Percentiles rank a stretch among this genome's conserved stretches.
Evolutionary conservation across 176 grass and related monocot species (phyloP).

Genomic region (Eremochloa ophiuroides): DNA sequence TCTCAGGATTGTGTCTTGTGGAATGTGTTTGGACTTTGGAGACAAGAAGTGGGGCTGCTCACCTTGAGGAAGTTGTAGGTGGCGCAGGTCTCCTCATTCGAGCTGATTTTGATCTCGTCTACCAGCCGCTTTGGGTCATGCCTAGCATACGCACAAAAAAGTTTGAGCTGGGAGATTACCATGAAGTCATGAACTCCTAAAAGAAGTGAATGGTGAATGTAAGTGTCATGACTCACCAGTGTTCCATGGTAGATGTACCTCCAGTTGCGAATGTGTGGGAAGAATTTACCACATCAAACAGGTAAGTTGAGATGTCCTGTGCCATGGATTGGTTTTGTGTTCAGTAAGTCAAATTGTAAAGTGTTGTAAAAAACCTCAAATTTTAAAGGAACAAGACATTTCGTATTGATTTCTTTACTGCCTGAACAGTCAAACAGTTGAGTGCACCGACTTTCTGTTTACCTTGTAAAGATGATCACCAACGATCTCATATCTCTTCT

Average conservation of each 20-base stretch:
- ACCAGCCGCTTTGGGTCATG: constrained; percentile 68
- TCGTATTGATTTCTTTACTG: background rate
- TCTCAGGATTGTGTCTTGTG: background rate
- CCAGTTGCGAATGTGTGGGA: constrained; percentile 86
- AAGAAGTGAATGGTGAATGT: background rate
- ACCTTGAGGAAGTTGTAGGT: constrained; percentile 98
- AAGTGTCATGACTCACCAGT: constrained; percentile 46
- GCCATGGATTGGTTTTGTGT: background rate
- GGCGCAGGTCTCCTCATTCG: constrained; percentile 74
- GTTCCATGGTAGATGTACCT: constrained; percentile 79
- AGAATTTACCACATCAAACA: constrained; percentile 74
- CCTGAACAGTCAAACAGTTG: background rate
- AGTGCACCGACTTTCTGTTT: background rate
- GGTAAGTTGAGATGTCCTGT: constrained; percentile 72
- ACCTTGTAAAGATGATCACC: constrained; percentile 95
- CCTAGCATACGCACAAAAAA: constrained; percentile 32
- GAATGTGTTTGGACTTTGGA: background rate
- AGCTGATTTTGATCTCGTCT: constrained; percentile 55
- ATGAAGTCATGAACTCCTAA: background rate
- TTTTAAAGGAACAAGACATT: background rate
- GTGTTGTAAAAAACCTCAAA: too few species aligned
- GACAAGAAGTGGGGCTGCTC: background rate
- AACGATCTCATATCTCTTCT: constrained; percentile 77
- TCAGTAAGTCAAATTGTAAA: constrained; percentile 3
- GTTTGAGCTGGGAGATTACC: background rate